Conservation (phyloP, 352 stramenopile species). For the Albugo laibachii region DNA sequence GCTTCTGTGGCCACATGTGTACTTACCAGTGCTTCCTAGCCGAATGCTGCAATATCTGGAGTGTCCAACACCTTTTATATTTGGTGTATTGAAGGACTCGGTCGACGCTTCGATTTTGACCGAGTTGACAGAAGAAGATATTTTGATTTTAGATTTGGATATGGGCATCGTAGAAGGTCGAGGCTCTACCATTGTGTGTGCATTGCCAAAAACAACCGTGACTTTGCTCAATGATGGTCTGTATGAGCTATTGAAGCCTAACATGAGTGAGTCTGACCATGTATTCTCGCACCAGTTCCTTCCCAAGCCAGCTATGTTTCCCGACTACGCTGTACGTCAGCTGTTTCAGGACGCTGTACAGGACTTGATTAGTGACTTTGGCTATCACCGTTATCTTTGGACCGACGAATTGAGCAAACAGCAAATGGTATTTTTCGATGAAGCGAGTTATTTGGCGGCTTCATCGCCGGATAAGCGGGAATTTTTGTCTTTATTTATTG, state of each 20-base stretch:
- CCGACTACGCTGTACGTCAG: conserved; percentile 43
- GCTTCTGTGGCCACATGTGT: conserved; percentile 74
- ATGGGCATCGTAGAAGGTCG: conserved; percentile 21
- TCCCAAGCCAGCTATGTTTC: conserved; percentile 43
- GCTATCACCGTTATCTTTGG: conserved; percentile 70
- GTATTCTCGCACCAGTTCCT: conserved; percentile 50
- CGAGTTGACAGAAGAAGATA: conserved; percentile 28
- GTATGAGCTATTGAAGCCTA: conserved; percentile 44
- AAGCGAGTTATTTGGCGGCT: conserved; percentile 64
- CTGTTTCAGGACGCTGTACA: conserved; percentile 44
- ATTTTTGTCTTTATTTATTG: conserved; percentile 65
- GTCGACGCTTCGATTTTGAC: conserved; percentile 31
- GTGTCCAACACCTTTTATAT: conserved; percentile 73
- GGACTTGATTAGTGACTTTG: conserved; percentile 63
- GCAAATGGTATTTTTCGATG: conserved; percentile 68
- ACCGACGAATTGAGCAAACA: conserved; percentile 66
- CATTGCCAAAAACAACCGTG: conserved; percentile 20
- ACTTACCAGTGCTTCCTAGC: conserved; percentile 54
- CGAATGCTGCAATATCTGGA: conserved; percentile 71
- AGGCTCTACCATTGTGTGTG: conserved; percentile 1
- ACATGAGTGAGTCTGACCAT: conserved; percentile 49
- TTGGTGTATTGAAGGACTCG: conserved; percentile 44
- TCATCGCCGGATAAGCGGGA: conserved; percentile 53
- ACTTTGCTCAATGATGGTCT: conserved; percentile 27
- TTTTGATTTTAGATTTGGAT: conserved; percentile 57